Percentiles rank a stretch among this genome's conserved stretches.
These are phyloP conservation scores for Austroboletus festivus DNA, from an alignment of 768 basidiomycete genomes.

Conservation along the genomic window DNA sequence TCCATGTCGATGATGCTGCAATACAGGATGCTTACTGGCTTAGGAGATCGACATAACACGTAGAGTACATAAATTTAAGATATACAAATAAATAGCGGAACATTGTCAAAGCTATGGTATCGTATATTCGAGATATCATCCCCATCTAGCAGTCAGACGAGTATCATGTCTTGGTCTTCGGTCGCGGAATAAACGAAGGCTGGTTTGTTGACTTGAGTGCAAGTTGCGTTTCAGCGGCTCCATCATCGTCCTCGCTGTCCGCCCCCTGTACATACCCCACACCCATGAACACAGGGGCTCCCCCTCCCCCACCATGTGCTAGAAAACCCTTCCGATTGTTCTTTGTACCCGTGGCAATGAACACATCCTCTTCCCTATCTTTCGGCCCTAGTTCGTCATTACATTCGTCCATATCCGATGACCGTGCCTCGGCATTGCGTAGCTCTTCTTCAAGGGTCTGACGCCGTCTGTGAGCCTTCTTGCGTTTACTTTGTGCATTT, in stretches of 20 bases:
- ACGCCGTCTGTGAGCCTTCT: conserved; percentile 32
- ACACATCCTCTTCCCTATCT: conserved; percentile 44
- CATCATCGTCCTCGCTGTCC: conserved; percentile 19
- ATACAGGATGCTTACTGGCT: too few relatives aligned
- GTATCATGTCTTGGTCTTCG: conserved; percentile 16
- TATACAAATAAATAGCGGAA: conserved; percentile 26
- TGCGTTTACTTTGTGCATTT: conserved; percentile 17
- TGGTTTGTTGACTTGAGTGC: conserved; percentile 14
- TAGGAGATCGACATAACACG: too few relatives aligned
- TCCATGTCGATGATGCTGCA: conserved; percentile 5
- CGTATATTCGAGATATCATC: conserved; percentile 8
- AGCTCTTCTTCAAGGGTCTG: conserved; percentile 70
- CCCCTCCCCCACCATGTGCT: conserved; percentile 73
- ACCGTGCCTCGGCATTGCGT: conserved; percentile 40
- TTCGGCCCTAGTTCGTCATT: conserved; percentile 40
- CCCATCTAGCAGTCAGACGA: not conserved
- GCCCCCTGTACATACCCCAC: conserved; percentile 63
- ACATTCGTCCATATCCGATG: conserved; percentile 29
- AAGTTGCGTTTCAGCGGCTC: not conserved
- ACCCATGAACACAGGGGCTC: conserved; percentile 67
- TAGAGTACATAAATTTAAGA: too few relatives aligned
- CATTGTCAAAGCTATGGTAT: not conserved
- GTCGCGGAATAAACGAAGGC: conserved; percentile 25
- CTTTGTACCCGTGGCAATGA: conserved; percentile 53
- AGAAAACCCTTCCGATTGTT: conserved; percentile 59